Percentiles rank a stretch among this genome's conserved stretches.
Evolutionary conservation across 177 flowering plant species (phyloP).

Genomic region (Tripterygium wilfordii): DNA sequence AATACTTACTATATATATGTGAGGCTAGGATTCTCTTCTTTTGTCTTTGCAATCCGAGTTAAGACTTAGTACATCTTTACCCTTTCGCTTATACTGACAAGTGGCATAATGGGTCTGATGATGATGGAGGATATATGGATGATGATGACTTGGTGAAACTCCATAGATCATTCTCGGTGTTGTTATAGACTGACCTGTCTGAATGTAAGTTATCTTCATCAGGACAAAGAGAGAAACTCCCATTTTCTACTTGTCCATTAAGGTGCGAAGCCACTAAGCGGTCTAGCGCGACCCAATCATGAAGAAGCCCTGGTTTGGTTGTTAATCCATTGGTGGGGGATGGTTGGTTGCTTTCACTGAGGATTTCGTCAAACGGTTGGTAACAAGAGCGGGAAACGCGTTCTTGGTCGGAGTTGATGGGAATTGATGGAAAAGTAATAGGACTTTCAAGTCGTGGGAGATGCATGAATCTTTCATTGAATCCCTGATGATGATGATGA

Average conservation of each 20-base stretch:
- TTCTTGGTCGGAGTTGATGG: slow-evolving; percentile 10
- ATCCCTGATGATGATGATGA: slow-evolving; percentile 1
- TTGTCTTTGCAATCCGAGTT: too few species aligned
- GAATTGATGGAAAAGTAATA: background rate
- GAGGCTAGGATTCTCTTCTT: too few species aligned
- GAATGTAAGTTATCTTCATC: slow-evolving; percentile 27
- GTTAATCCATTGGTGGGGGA: too few species aligned
- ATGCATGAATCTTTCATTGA: slow-evolving; percentile 34
- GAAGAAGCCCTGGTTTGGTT: slow-evolving; percentile 10
- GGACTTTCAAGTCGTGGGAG: slow-evolving; percentile 62
- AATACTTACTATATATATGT: too few species aligned
- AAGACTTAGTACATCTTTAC: too few species aligned
- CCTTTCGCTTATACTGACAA: slow-evolving; percentile 34
- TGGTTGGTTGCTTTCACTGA: too few species aligned
- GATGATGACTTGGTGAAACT: slow-evolving; percentile 47
- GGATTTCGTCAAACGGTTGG: slow-evolving; percentile 18
- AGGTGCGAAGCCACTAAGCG: slow-evolving; percentile 75
- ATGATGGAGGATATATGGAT: slow-evolving; percentile 35
- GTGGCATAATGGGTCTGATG: slow-evolving; percentile 54
- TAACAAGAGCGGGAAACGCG: slow-evolving; percentile 5
- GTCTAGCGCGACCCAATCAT: slow-evolving; percentile 67
- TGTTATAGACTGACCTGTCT: too few species aligned
- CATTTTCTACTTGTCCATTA: slow-evolving; percentile 44
- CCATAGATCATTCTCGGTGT: slow-evolving; percentile 55
- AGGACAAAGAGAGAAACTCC: slow-evolving; percentile 21